A percentile compares a stretch with the other conserved stretches of the same genome.
Evolutionary conservation across 1,139 yeast genomes (phyloP).

Genomic region (Suhomyces terraborum): DNA sequence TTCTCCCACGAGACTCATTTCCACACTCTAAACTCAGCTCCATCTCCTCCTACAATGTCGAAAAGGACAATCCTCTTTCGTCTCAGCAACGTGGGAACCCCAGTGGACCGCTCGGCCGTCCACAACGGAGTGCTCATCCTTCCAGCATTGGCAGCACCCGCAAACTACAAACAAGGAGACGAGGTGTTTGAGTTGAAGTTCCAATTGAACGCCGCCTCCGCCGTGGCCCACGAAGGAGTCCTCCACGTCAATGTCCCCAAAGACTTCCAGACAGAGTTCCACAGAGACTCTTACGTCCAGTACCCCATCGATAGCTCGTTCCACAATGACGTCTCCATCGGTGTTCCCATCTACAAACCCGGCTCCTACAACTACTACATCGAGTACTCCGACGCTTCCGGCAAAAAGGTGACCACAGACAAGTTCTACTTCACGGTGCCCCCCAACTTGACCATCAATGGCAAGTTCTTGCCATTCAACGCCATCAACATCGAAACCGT

Average conservation of each 20-base stretch:
- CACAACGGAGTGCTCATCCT: slow-evolving; percentile 63
- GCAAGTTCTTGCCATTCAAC: slow-evolving; percentile 65
- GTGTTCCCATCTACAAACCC: slow-evolving; percentile 65
- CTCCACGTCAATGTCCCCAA: slow-evolving; percentile 78
- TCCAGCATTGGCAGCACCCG: slow-evolving; percentile 57
- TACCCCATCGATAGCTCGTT: slow-evolving; percentile 51
- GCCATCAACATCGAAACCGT: slow-evolving; percentile 84
- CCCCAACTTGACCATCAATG: slow-evolving; percentile 65
- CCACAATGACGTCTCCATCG: slow-evolving; percentile 61
- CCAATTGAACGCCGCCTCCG: slow-evolving; percentile 72
- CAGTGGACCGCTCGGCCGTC: slow-evolving; percentile 47
- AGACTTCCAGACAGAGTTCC: slow-evolving; percentile 42
- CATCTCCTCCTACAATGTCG: slow-evolving; percentile 6
- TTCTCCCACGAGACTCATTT: too few relatives aligned
- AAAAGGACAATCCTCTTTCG: slow-evolving; percentile 45
- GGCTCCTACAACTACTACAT: slow-evolving; percentile 78
- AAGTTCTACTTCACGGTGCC: slow-evolving; percentile 78
- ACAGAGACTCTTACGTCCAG: slow-evolving; percentile 55
- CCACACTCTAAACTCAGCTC: too few relatives aligned
- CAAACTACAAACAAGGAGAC: slow-evolving; percentile 39
- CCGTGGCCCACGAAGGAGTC: slow-evolving; percentile 67
- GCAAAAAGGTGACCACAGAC: slow-evolving; percentile 46
- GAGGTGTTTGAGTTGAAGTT: slow-evolving; percentile 59
- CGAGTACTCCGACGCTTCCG: slow-evolving; percentile 42
- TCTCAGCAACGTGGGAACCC: slow-evolving; percentile 57